Percentiles rank a stretch among this genome's conserved stretches.
These are phyloP conservation scores for Diaporthe eres DNA, from an alignment of 2,329 filamentous ascomycete genomes.

Conservation along the genomic window DNA sequence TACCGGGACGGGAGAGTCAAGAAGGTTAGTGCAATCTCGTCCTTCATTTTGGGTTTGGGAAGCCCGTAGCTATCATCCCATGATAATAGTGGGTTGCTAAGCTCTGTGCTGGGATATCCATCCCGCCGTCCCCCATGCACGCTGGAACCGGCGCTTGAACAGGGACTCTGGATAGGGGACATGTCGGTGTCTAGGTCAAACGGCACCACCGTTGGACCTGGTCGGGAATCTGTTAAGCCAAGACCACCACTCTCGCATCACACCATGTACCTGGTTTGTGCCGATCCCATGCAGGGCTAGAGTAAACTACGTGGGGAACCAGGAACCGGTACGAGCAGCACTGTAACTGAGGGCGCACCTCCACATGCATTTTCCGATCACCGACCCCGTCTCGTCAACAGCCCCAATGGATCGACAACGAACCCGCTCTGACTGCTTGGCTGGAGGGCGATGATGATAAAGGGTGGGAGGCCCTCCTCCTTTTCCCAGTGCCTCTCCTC, in stretches of 20 bases:
- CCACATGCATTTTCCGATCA: neutral
- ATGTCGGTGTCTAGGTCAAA: neutral
- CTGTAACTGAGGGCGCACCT: conserved; percentile 11
- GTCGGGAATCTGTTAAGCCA: neutral
- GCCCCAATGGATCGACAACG: conserved; percentile 24
- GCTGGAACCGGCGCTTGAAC: neutral
- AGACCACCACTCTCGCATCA: neutral
- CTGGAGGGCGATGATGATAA: conserved; percentile 18
- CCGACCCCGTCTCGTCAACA: conserved; percentile 4
- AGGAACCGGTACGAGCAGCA: conserved; percentile 25
- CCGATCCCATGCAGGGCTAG: conserved; percentile 19
- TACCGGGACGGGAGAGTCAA: conserved; percentile 12
- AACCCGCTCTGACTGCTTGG: conserved; percentile 24
- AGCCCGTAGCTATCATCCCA: conserved; percentile 2
- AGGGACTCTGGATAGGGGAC: neutral
- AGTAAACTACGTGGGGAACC: conserved; percentile 14
- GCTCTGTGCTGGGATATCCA: conserved; percentile 21
- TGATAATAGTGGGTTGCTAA: conserved; percentile 18
- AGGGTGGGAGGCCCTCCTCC: neutral
- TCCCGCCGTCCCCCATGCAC: neutral
- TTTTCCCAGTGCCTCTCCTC: neutral
- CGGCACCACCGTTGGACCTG: neutral
- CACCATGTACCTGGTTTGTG: neutral
- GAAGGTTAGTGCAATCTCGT: neutral
- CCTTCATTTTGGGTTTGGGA: neutral